Conservation (phyloP, 2,329 filamentous ascomycete species). For the Pseudocercospora pini-densiflorae region DNA sequence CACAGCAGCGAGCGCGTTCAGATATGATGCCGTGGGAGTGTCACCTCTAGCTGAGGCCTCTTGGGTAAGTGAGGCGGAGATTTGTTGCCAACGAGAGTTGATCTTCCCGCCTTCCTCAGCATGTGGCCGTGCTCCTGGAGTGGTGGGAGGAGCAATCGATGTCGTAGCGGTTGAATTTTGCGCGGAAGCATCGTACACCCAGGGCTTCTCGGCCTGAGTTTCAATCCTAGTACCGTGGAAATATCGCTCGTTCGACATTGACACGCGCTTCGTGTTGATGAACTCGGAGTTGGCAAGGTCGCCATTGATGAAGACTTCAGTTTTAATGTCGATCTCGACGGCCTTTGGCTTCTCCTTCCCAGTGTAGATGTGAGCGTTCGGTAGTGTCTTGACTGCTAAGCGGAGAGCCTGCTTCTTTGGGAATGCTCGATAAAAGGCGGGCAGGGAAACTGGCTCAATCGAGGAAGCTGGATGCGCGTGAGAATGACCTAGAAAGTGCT, state of each 20-base stretch:
- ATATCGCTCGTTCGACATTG: slow-evolving; percentile 7
- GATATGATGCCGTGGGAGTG: slow-evolving; percentile 44
- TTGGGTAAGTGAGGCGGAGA: slow-evolving; percentile 36
- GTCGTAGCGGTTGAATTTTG: background rate
- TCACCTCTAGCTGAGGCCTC: slow-evolving; percentile 44
- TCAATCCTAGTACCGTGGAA: slow-evolving; percentile 48
- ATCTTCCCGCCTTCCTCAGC: slow-evolving; percentile 13
- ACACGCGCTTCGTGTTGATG: slow-evolving; percentile 24
- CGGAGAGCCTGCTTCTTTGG: slow-evolving; percentile 19
- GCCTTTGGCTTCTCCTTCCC: background rate
- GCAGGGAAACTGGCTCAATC: background rate
- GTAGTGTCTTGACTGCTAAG: slow-evolving; percentile 17
- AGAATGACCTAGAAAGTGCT: background rate
- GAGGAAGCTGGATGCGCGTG: background rate
- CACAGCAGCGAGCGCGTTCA: slow-evolving; percentile 45
- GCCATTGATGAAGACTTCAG: slow-evolving; percentile 56
- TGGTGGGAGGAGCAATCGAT: slow-evolving; percentile 26
- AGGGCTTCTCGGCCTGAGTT: slow-evolving; percentile 49
- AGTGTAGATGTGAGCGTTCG: background rate
- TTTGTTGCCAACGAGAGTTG: slow-evolving; percentile 43
- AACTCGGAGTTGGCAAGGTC: slow-evolving; percentile 40
- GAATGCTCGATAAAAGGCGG: slow-evolving; percentile 18
- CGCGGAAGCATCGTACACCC: slow-evolving; percentile 40
- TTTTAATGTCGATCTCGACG: slow-evolving; percentile 43
- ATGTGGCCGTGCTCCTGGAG: background rate